phyloP scores from a whole-genome alignment of 2,329 filamentous ascomycete genomes.

The Talaromyces sp. region DNA sequence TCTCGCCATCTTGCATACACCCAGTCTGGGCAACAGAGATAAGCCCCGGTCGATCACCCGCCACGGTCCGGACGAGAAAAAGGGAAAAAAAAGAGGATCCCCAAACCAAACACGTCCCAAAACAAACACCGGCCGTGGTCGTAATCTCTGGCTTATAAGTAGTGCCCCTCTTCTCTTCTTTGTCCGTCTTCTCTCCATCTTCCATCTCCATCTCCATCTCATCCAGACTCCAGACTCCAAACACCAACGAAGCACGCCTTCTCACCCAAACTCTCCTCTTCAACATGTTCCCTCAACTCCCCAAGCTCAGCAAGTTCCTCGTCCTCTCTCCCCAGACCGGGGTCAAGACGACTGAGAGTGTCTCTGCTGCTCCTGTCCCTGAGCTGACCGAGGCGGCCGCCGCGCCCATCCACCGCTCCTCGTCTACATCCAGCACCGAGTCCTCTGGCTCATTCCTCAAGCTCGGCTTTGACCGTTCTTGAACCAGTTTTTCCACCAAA shows the following conservation, averaged over 20 bases:
- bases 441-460: conserved; percentile 10
- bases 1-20: not conserved
- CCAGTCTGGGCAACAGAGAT: not conserved
- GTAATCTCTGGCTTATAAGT: not conserved
- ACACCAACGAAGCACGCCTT: not conserved
- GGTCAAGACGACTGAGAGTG: not conserved
- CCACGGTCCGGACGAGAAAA: not conserved
- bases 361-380: not conserved
- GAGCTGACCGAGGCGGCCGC: conserved; percentile 1
- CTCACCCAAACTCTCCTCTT: not conserved
- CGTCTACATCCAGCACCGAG: conserved; percentile 9
- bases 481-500: not conserved
- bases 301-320: conserved; percentile 11
- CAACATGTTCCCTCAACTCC: conserved; percentile 11
- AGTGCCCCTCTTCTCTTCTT: not conserved
- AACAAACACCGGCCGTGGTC: not conserved
- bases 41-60: not conserved
- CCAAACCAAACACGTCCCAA: not conserved
- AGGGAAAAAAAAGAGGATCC: not conserved
- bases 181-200: not conserved
- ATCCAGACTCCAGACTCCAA: no score
- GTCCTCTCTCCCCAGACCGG: conserved; percentile 8
- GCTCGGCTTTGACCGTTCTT: conserved; percentile 10
- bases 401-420: conserved; percentile 3
- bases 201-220: not conserved